phyloP scores from a whole-genome alignment of 2,329 filamentous ascomycete species.

The Ilyonectria robusta region DNA sequence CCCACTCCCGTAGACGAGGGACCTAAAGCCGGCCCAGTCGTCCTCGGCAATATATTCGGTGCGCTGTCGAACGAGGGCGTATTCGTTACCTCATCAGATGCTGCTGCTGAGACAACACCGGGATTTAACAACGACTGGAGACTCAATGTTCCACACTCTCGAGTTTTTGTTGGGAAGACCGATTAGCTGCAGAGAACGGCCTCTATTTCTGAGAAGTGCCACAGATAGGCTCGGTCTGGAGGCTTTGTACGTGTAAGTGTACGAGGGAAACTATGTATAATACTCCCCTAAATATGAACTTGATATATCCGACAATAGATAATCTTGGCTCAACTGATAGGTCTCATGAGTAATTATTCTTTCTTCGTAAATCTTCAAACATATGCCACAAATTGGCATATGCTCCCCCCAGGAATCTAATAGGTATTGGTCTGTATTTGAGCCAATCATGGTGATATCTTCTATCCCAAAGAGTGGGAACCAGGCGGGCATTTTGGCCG shows the following conservation, averaged over 20 bases:
- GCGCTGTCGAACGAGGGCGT: conserved; percentile 73
- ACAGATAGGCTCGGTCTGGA: too few species aligned
- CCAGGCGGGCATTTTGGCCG: not conserved
- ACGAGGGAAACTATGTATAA: conserved; percentile 1
- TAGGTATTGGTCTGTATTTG: not conserved
- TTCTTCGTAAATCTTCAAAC: too few species aligned
- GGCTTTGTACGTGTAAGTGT: not conserved
- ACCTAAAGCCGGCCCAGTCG: conserved; percentile 1
- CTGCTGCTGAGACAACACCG: conserved; percentile 43
- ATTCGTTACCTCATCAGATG: conserved; percentile 58
- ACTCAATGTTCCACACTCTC: conserved; percentile 54
- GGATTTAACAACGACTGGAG: conserved; percentile 51
- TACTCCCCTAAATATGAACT: conserved; percentile 9
- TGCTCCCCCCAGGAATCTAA: not conserved
- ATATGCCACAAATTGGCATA: not conserved
- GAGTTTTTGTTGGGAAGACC: conserved; percentile 44
- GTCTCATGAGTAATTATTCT: not conserved
- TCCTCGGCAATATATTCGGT: conserved; percentile 69
- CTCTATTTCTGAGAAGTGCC: not conserved
- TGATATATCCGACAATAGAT: not conserved
- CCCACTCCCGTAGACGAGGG: conserved; percentile 25
- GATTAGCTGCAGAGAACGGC: not conserved
- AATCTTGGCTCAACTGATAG: not conserved
- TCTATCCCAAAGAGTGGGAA: not conserved
- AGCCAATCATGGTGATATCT: too few species aligned